These are phyloP conservation scores for Herpetomonas samuelpessoai DNA, from an alignment of 208 protist species.

Conservation along the genomic window DNA sequence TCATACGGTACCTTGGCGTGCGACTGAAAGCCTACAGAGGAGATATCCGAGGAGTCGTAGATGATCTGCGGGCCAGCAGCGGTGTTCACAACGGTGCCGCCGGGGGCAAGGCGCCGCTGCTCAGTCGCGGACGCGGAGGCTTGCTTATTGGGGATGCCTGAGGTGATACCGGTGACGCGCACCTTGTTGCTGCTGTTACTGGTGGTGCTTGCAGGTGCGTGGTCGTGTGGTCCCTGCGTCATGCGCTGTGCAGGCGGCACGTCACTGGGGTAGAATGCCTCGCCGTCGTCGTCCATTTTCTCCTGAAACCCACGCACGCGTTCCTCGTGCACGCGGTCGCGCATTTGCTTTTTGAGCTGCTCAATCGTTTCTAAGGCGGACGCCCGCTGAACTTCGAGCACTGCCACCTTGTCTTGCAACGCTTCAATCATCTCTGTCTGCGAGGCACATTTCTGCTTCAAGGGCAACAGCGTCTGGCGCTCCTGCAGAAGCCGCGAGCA, in stretches of 20 bases:
- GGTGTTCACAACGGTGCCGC: slow-evolving; percentile 45
- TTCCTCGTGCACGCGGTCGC: slow-evolving; percentile 42
- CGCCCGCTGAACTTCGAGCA: slow-evolving; percentile 31
- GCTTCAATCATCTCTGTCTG: slow-evolving; percentile 55
- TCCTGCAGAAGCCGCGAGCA: slow-evolving; percentile 53
- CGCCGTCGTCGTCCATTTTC: slow-evolving; percentile 12
- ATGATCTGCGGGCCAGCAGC: slow-evolving; percentile 51
- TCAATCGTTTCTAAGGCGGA: slow-evolving; percentile 45
- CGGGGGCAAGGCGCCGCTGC: slow-evolving; percentile 4
- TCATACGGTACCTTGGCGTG: slow-evolving; percentile 37
- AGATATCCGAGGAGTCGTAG: slow-evolving; percentile 74
- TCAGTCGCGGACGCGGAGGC: slow-evolving; percentile 1
- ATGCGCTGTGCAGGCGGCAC: not conserved
- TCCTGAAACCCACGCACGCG: slow-evolving; percentile 22
- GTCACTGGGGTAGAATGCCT: not conserved
- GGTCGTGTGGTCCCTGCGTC: not conserved
- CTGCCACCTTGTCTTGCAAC: slow-evolving; percentile 33
- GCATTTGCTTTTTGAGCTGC: slow-evolving; percentile 23
- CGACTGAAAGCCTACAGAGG: slow-evolving; percentile 57
- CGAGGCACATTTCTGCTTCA: slow-evolving; percentile 52
- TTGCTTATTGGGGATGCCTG: not conserved
- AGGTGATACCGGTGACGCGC: not conserved
- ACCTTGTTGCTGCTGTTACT: not conserved
- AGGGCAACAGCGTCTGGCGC: slow-evolving; percentile 25
- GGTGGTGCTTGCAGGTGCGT: not conserved